A percentile compares a stretch with the other conserved stretches of the same genome.
These are phyloP conservation scores for Euphorbia lathyris DNA, from an alignment of 345 rosid genomes.

Conservation along the genomic window DNA sequence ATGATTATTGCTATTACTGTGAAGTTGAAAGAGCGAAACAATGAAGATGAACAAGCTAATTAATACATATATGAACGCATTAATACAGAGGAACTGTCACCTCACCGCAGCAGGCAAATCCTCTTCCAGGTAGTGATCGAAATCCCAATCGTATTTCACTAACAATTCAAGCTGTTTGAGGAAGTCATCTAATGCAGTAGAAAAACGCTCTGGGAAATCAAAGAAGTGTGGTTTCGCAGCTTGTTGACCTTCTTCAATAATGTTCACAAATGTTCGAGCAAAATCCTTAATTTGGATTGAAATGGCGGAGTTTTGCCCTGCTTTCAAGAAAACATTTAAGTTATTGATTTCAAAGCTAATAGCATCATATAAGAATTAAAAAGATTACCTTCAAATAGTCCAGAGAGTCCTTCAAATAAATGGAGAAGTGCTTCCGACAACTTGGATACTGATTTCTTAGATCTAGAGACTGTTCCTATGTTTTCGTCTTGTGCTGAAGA, in stretches of 20 bases:
- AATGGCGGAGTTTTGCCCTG: conserved; percentile 24
- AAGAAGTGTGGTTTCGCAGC: conserved; percentile 23
- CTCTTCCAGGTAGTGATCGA: conserved; percentile 76
- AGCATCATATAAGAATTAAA: not conserved
- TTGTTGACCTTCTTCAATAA: conserved; percentile 30
- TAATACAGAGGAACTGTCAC: conserved; percentile 44
- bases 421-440: conserved; percentile 31
- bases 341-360: conserved; percentile 12
- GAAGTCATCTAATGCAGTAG: conserved; percentile 45
- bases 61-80: not conserved
- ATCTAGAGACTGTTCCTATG: conserved; percentile 9
- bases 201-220: conserved; percentile 39
- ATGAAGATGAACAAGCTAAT: not conserved
- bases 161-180: conserved; percentile 55
- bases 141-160: conserved; percentile 80
- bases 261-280: conserved; percentile 23
- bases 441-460: conserved; percentile 11
- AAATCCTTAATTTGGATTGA: conserved; percentile 31
- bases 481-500: conserved; percentile 12
- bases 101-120: conserved; percentile 93
- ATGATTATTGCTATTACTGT: not conserved
- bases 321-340: conserved; percentile 12
- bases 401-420: conserved; percentile 38
- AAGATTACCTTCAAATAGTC: conserved; percentile 35
- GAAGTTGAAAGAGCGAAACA: not conserved